Conservation (phyloP, 2,329 filamentous ascomycete genomes). For the Malbranchea cinnamomea region DNA sequence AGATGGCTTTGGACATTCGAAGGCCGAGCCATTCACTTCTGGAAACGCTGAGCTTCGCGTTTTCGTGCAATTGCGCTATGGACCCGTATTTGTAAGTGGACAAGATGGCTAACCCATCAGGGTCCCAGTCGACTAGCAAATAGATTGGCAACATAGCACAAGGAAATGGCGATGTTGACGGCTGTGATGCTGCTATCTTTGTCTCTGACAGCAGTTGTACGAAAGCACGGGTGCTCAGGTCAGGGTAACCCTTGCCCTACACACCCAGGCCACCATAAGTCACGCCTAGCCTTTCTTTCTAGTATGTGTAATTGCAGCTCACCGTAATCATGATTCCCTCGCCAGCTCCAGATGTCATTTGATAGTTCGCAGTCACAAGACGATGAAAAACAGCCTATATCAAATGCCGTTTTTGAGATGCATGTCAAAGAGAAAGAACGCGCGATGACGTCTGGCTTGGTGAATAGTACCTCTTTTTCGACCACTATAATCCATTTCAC, state of each 20-base stretch:
- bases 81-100: slow-evolving; percentile 50
- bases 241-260: slow-evolving; percentile 51
- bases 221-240: slow-evolving; percentile 42
- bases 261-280: background rate
- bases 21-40: slow-evolving; percentile 45
- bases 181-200: slow-evolving; percentile 5
- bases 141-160: no score
- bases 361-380: slow-evolving; percentile 34
- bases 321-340: slow-evolving; percentile 44
- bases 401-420: background rate
- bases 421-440: background rate
- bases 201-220: slow-evolving; percentile 31
- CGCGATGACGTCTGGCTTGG: background rate
- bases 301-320: slow-evolving; percentile 10
- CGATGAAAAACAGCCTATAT: slow-evolving; percentile 44
- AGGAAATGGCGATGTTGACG: slow-evolving; percentile 14
- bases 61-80: slow-evolving; percentile 39
- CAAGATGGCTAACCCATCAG: slow-evolving; percentile 47
- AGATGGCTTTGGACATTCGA: slow-evolving; percentile 18
- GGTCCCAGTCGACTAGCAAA: slow-evolving; percentile 45
- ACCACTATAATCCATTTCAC: slow-evolving; percentile 45
- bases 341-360: slow-evolving; percentile 25
- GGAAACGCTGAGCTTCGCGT: slow-evolving; percentile 30
- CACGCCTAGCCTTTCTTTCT: background rate
- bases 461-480: slow-evolving; percentile 44